Conservation (phyloP, 768 basidiomycete species). For the Termitomyces sp. region DNA sequence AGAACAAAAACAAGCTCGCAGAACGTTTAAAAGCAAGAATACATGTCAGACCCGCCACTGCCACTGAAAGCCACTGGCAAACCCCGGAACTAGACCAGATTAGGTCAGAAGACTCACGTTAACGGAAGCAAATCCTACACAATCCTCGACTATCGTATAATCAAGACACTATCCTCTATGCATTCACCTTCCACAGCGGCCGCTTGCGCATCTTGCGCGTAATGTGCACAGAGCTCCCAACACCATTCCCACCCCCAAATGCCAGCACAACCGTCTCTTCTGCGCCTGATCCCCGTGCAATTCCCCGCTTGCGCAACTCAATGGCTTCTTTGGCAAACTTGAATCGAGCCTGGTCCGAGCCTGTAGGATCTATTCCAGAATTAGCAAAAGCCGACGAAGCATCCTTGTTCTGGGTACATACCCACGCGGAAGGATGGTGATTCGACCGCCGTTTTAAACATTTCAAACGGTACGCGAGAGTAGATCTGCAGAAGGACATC, state of each 20-base stretch:
- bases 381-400: constrained; percentile 10
- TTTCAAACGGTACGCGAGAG: constrained; percentile 78
- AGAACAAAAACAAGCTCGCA: constrained; percentile 1
- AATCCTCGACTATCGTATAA: constrained; percentile 7
- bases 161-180: constrained; percentile 34
- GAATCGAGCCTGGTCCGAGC: constrained; percentile 82
- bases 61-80: constrained; percentile 30
- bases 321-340: constrained; percentile 90
- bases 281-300: constrained; percentile 61
- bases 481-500: constrained; percentile 72
- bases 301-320: constrained; percentile 74
- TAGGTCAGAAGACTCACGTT: constrained; percentile 22
- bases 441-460: constrained; percentile 80
- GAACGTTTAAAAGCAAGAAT: constrained; percentile 16
- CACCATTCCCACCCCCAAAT: constrained; percentile 68
- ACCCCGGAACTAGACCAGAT: constrained; percentile 25
- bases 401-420: constrained; percentile 21
- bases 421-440: constrained; percentile 78
- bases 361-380: constrained; percentile 32
- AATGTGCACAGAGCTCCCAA: constrained; percentile 76
- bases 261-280: constrained; percentile 92
- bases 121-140: constrained; percentile 14
- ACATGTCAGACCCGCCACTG: constrained; percentile 35
- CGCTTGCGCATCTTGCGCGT: constrained; percentile 84
- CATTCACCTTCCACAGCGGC: constrained; percentile 77